These are phyloP conservation scores for Hamiltosporidium magnivora DNA, from an alignment of 371 early-diverging fungal genomes.

Conservation along the genomic window DNA sequence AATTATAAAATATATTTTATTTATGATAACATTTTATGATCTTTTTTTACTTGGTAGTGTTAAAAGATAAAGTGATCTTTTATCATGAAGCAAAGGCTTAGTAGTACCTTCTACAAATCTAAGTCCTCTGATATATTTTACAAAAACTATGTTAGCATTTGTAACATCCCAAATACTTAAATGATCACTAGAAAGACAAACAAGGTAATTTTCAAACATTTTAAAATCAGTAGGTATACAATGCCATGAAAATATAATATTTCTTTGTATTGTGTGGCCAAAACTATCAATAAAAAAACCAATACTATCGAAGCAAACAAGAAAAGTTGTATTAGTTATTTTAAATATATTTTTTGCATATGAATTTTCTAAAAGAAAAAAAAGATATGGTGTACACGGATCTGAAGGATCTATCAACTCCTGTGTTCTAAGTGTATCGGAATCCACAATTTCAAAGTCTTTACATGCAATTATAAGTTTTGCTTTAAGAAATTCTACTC, in stretches of 20 bases:
- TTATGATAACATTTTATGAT: too few relatives aligned
- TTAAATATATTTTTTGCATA: constrained; percentile 36
- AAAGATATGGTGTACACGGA: constrained; percentile 18
- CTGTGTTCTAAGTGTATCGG: constrained; percentile 49
- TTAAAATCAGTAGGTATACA: not conserved
- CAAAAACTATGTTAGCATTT: not conserved
- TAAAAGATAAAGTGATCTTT: not conserved
- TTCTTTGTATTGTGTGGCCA: constrained; percentile 30
- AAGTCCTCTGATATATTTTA: not conserved
- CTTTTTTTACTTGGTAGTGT: too few relatives aligned
- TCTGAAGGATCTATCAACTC: constrained; percentile 49
- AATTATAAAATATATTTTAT: too few relatives aligned
- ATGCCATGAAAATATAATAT: constrained; percentile 32
- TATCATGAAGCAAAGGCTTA: constrained; percentile 1
- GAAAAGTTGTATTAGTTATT: constrained; percentile 33
- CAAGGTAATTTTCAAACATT: not conserved
- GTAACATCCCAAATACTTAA: not conserved
- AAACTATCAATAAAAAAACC: constrained; percentile 47
- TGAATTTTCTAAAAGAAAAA: constrained; percentile 11
- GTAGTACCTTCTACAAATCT: not conserved
- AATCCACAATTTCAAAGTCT: constrained; percentile 56
- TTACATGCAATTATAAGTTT: constrained; percentile 51
- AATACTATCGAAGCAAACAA: constrained; percentile 43
- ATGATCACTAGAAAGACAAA: not conserved
- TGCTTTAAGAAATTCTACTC: constrained; percentile 34